These are phyloP conservation scores for Aphanocladium album DNA, from an alignment of 2,329 filamentous ascomycete species.

Conservation along the genomic window DNA sequence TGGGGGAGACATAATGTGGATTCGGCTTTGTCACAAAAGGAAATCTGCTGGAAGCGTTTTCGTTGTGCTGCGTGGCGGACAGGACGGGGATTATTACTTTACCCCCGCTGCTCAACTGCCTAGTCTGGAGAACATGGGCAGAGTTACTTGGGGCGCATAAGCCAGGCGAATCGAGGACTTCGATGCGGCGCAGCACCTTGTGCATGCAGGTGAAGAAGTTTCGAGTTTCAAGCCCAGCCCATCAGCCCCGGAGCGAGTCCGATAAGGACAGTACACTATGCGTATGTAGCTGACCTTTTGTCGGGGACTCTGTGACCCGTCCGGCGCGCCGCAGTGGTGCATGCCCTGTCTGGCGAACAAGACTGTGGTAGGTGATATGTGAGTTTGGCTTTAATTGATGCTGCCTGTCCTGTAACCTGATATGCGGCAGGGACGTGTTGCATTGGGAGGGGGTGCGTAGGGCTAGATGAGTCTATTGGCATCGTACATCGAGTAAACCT, in stretches of 20 bases:
- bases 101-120: background rate
- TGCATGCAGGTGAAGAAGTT: background rate
- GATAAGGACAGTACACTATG: background rate
- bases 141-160: background rate
- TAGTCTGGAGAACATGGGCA: background rate
- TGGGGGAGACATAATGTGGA: background rate
- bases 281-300: background rate
- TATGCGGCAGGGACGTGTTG: background rate
- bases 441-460: background rate
- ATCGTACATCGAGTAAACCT: background rate
- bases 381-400: background rate
- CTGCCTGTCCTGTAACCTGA: background rate
- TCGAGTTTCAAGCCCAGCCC: background rate
- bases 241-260: background rate
- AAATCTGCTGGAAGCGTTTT: conserved; percentile 2
- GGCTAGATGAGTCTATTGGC: background rate
- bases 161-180: background rate
- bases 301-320: background rate
- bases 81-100: background rate
- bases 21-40: conserved; percentile 10
- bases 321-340: background rate
- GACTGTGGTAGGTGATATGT: background rate
- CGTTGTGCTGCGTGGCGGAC: background rate
- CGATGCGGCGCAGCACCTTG: conserved; percentile 1
- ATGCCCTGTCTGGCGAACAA: background rate